These are phyloP conservation scores for Digitaria exilis DNA, from an alignment of 202 grass and related monocot genomes.

Conservation along the genomic window DNA sequence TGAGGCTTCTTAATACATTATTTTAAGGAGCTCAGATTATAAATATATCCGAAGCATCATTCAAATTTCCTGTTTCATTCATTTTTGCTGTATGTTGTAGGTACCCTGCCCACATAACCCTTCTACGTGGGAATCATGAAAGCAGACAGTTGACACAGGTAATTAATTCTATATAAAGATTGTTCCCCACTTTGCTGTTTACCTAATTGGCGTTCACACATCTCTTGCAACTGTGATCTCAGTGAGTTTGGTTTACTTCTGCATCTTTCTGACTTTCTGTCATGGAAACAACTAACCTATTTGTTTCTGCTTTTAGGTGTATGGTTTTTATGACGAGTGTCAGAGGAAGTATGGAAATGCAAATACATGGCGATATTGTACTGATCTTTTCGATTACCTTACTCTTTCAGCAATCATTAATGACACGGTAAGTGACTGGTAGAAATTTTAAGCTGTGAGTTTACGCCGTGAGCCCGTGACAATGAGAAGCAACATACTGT, in stretches of 20 bases:
- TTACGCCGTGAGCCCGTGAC: neutral
- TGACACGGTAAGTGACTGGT: constrained; percentile 58
- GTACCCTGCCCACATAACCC: constrained; percentile 91
- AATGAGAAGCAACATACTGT: neutral
- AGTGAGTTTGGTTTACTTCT: neutral
- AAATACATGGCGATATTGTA: constrained; percentile 96
- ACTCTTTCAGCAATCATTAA: constrained; percentile 96
- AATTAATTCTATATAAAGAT: constrained; percentile 7
- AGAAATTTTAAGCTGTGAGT: constrained; percentile 2
- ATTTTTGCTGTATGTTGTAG: constrained; percentile 36
- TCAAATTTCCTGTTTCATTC: constrained; percentile 17
- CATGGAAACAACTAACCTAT: neutral
- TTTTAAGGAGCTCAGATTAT: neutral
- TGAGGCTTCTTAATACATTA: neutral
- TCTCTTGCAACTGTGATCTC: neutral
- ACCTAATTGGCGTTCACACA: neutral
- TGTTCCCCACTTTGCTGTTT: neutral
- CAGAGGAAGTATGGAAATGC: constrained; percentile 98
- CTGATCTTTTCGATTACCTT: constrained; percentile 95
- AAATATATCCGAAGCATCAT: neutral
- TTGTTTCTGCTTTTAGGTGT: constrained; percentile 54
- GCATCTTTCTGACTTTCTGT: neutral
- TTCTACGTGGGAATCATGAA: constrained; percentile 93
- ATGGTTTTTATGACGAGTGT: constrained; percentile 97
- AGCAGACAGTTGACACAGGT: constrained; percentile 95